Evolutionary conservation across 768 basidiomycete genomes (phyloP), one percentile per base, ranked within the genome.

Genomic region (Pulveroboletus sp.): DNA sequence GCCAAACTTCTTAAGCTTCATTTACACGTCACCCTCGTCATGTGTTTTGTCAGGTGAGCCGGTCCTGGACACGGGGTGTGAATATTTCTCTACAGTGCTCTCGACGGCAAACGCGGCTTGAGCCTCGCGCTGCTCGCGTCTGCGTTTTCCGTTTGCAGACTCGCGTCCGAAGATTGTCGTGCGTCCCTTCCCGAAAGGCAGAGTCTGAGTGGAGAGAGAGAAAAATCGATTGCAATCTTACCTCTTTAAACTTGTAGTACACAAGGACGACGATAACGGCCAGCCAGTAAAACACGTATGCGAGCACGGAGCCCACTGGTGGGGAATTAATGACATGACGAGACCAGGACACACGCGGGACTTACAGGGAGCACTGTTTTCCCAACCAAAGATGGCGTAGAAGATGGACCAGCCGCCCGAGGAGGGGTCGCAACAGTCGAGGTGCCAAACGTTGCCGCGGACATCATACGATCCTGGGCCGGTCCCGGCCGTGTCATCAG

Each of bases 211-310:
- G 2, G 33, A 6, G 36, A 36, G 7, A 13, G 10, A 24, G 31
- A 14, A 27, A n/a, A 25, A 25, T 1, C 11, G 12, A 23, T 24
- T 5, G 3, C 4, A 4, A 9, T 9, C 19, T 25, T 52, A 76
- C 81, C 72, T 82, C 80, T 44, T 58, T 73, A 60, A 67, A 88
- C 69, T 90, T 90, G 73, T 88, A 70, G 55, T 69, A 78, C 43
- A 87, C 61, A 43, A 98, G 76, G 3, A 72, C 72, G 29, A 61
- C 77, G 39, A 94, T 82, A 56, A 87, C 88, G 12, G 84, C 80
- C 52, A 97, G 55, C 94, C 94, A 97, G 74, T 94, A 97, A 68
- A 91, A 87, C 40, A 90, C 81, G 66, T 97, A 98, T 0, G 84
- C 72, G n/a, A 95, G 73, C 19, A 97, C 77, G 2, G 85, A 79